phyloP scores from a whole-genome alignment of 805 yeast genomes.

The Metschnikowia arizonensis region DNA sequence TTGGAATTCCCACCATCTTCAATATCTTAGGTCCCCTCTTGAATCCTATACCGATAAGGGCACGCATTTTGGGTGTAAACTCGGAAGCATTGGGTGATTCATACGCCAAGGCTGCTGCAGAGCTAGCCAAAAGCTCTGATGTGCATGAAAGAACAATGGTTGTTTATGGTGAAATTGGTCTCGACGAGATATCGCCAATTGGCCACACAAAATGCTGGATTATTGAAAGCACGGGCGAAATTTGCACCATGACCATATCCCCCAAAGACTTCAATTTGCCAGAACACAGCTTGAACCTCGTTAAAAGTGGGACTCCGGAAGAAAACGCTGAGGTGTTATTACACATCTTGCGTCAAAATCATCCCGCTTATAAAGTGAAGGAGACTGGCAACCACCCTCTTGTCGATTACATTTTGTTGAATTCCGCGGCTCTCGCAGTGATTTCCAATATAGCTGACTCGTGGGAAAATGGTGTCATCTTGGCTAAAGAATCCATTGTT shows the following conservation, averaged over 20 bases:
- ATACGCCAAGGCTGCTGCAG: conserved; percentile 76
- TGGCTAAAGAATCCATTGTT: conserved; percentile 65
- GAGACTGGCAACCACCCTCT: conserved; percentile 50
- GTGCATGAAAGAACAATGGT: conserved; percentile 63
- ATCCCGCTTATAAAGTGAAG: conserved; percentile 43
- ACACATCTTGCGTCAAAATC: conserved; percentile 43
- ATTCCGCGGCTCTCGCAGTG: conserved; percentile 82
- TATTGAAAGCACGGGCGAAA: conserved; percentile 41
- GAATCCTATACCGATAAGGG: conserved; percentile 80
- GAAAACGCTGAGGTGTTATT: conserved; percentile 68
- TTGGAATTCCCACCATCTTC: conserved; percentile 92
- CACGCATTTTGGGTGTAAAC: conserved; percentile 88
- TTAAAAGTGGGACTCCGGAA: conserved; percentile 79
- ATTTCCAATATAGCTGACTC: conserved; percentile 61
- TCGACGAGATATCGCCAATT: conserved; percentile 91
- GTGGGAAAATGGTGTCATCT: conserved; percentile 75
- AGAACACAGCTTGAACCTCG: conserved; percentile 63
- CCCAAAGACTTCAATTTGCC: conserved; percentile 82
- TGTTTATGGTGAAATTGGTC: conserved; percentile 88
- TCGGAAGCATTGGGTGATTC: conserved; percentile 72
- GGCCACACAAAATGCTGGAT: conserved; percentile 83
- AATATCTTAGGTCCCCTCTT: conserved; percentile 90
- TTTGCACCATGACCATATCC: conserved; percentile 43
- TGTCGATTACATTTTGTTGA: conserved; percentile 85
- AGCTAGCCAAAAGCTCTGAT: conserved; percentile 49